Evolutionary conservation across 2,329 filamentous ascomycete species (phyloP), one percentile per base, ranked within the genome.

Genomic region (Epicoccum sorghinum): DNA sequence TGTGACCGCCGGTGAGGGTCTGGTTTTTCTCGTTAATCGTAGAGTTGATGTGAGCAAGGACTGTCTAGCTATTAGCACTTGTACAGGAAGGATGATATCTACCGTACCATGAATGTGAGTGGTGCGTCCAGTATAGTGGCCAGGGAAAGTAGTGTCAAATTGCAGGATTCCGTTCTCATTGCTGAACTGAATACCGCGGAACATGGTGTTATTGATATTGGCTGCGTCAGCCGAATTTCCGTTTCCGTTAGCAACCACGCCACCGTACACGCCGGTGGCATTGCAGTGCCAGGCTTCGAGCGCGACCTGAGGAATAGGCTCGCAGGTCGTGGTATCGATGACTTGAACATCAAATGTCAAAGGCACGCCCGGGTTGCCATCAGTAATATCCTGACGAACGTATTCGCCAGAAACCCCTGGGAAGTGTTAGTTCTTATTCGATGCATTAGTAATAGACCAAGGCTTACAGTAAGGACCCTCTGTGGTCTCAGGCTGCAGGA

Each of bases 301-400:
- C 36, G 75, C 78, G 13, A 78, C 73, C 41, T 78, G 68, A 2
- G 76, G 68, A 1, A 82, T 71, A 5, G 79, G 77, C 60, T 81
- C 68, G 67, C 81, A 84, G 4, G 80, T 83, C 22, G 74, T 69
- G 24, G 79, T 75, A 53, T 84, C 80, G 40, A 83, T 74, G 33
- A 83, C 69, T 65, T 83, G 81, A 54, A 80, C 73, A 60, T 82
- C 80, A 27, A 82, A 66, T 7, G 75, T 74, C 39, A 82, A 67
- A 30, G 76, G 73, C 35, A 83, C 69, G 41, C 81, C 82, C 4
- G 58, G 53, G 64, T 83, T 73, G 12, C 73, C 70, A 41, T 82
- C 79, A 7, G 69, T 73, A 23, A 83, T 67, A 59, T 83, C 70
- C 25, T 72, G 59, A 18, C 81, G 76, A 55, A 83, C 66, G 38